A percentile compares a stretch with the other conserved stretches of the same genome.
phyloP scores from a whole-genome alignment of 768 basidiomycete species.

The Trametes coccinea region DNA sequence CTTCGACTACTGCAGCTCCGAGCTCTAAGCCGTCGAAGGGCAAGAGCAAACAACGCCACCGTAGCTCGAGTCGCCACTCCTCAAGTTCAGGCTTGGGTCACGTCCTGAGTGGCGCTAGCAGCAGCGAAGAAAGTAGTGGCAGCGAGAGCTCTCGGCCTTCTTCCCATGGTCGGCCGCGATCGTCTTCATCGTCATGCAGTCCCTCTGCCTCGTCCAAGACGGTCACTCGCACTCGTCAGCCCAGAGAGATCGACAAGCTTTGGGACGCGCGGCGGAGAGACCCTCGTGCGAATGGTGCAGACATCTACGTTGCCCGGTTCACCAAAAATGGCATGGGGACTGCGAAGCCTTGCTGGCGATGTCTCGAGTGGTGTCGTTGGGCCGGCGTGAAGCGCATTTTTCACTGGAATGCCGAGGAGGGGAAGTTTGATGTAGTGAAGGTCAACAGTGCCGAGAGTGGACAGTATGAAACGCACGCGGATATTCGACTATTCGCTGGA shows the following conservation, averaged over 20 bases:
- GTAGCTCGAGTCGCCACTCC: constrained; percentile 2
- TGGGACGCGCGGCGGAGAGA: constrained; percentile 41
- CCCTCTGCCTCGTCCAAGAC: constrained; percentile 1
- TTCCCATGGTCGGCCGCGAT: neutral
- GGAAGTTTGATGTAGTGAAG: constrained; percentile 45
- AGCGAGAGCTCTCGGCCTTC: constrained; percentile 7
- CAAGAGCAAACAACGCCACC: constrained; percentile 13
- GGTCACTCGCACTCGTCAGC: neutral
- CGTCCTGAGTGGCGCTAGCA: neutral
- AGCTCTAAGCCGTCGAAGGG: constrained; percentile 17
- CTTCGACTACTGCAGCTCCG: neutral
- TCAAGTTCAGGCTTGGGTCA: neutral
- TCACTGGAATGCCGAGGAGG: constrained; percentile 45
- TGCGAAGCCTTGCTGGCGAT: constrained; percentile 56
- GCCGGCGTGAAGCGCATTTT: constrained; percentile 58
- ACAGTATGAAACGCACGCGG: constrained; percentile 49
- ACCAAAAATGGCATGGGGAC: constrained; percentile 51
- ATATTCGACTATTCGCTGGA: constrained; percentile 43
- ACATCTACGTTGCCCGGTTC: constrained; percentile 54
- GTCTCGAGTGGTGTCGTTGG: constrained; percentile 58
- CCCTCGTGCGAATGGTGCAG: constrained; percentile 49
- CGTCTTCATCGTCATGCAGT: neutral
- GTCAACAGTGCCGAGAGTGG: constrained; percentile 42
- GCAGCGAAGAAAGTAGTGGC: constrained; percentile 12
- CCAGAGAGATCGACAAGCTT: constrained; percentile 26